phyloP scores from a whole-genome alignment of 1,139 yeast species.

The Candida sp. region DNA sequence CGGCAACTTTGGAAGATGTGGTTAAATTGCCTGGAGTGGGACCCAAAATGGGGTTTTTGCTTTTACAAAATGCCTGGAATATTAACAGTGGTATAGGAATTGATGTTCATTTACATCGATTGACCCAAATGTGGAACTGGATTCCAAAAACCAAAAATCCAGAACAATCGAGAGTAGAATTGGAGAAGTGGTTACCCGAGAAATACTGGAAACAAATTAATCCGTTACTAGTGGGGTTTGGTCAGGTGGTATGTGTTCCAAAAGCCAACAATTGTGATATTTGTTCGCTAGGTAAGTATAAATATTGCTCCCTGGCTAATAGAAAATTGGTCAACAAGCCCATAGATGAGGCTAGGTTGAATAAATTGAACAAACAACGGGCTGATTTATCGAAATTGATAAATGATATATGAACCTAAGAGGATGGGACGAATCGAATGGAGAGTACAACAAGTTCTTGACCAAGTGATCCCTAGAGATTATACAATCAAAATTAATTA shows the following conservation, averaged over 20 bases:
- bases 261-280: conserved; percentile 68
- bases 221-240: conserved; percentile 88
- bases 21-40: conserved; percentile 87
- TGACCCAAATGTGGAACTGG: conserved; percentile 85
- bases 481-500: too few relatives aligned
- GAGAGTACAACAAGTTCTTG: too few relatives aligned
- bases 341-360: conserved; percentile 25
- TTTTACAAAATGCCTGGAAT: conserved; percentile 81
- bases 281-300: conserved; percentile 55
- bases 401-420: too few relatives aligned
- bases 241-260: conserved; percentile 84
- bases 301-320: conserved; percentile 53
- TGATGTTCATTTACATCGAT: conserved; percentile 86
- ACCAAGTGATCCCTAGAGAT: too few relatives aligned
- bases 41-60: conserved; percentile 88
- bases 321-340: conserved; percentile 31
- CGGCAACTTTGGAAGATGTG: conserved; percentile 63
- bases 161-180: conserved; percentile 65
- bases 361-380: conserved; percentile 31
- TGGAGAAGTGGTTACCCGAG: conserved; percentile 74
- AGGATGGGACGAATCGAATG: too few relatives aligned
- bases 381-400: conserved; percentile 30
- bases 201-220: conserved; percentile 81
- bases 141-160: conserved; percentile 59
- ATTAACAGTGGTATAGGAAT: conserved; percentile 83